Base-by-base conservation (phyloP, 208 protist species). In the Leishmania tarentolae region DNA sequence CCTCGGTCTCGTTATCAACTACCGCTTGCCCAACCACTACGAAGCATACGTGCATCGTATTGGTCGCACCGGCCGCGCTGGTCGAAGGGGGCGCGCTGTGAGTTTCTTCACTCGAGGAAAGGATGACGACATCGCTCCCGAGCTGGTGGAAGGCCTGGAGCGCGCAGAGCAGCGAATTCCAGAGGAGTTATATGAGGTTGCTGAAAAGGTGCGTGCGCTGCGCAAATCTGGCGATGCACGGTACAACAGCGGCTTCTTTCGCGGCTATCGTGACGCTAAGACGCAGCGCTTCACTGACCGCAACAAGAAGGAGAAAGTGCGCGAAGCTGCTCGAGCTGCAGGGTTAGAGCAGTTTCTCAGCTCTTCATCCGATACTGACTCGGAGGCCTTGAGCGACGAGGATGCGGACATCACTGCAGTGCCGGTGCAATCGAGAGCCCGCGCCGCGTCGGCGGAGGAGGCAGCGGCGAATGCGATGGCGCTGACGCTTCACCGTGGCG, bases 1-100 rank as follows among this genome's bases (percentile, higher is more conserved):
- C 84, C 93, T 99, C 31, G 94, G 98, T 85, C 98, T 99, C 74
- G 99, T 99, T 57, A 99, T 99, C 82, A 99, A 99, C 90, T 99
- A 99, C 90, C 98, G 99, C 72, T 96, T 99, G 90, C 99, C 99
- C 13, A 97, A 99, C 77, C 98, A 99, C 86, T 99, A 99, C 83
- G 99, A 99, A 89, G 96, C 97, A 37, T 99, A 99, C 82, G 90
- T 99, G 65, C 99, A 99, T 85, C 95, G 99, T 71, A 99, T 99
- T 79, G 99, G 95, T 47, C 93, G 95, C 65, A 98, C 95, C 2
- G 95, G 95, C 3, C 87, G 95, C 4, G 95, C 95, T 21, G 95
- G 95, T 0, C 85, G 87, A 66, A 90, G 84, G 47, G 95, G 95
- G 44, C 86, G 91, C 47, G 95, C 95, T 17, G 85, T 97, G 11